These are phyloP conservation scores for Penicillium bialowiezense DNA, from an alignment of 495 filamentous ascomycete species.

Conservation along the genomic window DNA sequence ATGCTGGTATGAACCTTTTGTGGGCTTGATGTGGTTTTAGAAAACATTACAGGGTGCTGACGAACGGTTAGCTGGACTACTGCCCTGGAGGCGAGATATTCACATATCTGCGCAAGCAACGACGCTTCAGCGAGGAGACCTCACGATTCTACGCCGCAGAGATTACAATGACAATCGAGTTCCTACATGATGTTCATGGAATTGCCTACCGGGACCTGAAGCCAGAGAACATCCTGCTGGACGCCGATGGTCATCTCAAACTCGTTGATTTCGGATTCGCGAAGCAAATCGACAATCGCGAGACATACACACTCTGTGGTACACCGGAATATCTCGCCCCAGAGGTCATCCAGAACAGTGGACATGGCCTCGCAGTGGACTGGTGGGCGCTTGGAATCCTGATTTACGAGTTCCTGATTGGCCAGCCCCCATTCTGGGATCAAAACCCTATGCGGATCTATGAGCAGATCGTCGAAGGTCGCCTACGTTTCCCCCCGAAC, in stretches of 20 bases:
- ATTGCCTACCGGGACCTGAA: slow-evolving; percentile 95
- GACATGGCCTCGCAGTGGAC: slow-evolving; percentile 94
- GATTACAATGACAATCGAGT: slow-evolving; percentile 89
- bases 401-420: slow-evolving; percentile 93
- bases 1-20: slow-evolving; percentile 65
- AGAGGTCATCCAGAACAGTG: slow-evolving; percentile 93
- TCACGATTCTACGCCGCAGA: slow-evolving; percentile 94
- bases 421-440: slow-evolving; percentile 97
- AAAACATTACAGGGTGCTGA: slow-evolving; percentile 17
- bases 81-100: slow-evolving; percentile 96
- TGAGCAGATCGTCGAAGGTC: slow-evolving; percentile 57
- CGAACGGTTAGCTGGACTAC: slow-evolving; percentile 65
- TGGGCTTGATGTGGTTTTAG: not conserved
- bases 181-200: slow-evolving; percentile 77
- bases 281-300: slow-evolving; percentile 59
- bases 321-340: slow-evolving; percentile 96
- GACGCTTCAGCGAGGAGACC: slow-evolving; percentile 81
- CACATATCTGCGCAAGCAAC: slow-evolving; percentile 80
- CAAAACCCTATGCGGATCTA: slow-evolving; percentile 95
- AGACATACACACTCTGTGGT: slow-evolving; percentile 95
- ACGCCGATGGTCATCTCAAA: slow-evolving; percentile 90
- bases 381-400: slow-evolving; percentile 98
- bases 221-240: slow-evolving; percentile 92
- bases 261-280: slow-evolving; percentile 99
- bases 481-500: slow-evolving; percentile 33